Evolutionary conservation across 306 rosid species (phyloP).

Genomic region (Gleditsia sinensis): DNA sequence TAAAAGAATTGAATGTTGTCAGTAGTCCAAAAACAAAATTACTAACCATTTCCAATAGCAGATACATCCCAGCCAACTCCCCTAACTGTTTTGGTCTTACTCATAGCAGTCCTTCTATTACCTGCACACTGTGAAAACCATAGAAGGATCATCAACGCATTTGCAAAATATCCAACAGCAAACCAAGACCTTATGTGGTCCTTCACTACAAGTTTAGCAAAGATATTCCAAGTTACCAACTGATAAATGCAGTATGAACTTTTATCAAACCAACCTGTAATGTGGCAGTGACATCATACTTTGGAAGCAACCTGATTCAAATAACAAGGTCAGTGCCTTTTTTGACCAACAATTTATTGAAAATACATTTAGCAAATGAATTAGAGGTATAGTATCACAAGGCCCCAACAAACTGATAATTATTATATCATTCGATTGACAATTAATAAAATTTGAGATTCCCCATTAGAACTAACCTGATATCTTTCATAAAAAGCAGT

Average conservation of each 20-base stretch:
- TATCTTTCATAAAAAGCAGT: constrained; percentile 70
- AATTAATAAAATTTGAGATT: not conserved
- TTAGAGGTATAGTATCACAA: not conserved
- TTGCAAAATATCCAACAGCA: constrained; percentile 20
- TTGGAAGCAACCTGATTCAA: constrained; percentile 78
- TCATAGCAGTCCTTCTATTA: constrained; percentile 95
- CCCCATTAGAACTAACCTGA: constrained; percentile 55
- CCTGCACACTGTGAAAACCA: constrained; percentile 79
- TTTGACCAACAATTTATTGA: not conserved
- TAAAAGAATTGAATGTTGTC: not conserved
- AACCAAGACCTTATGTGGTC: not conserved
- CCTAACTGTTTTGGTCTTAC: constrained; percentile 72
- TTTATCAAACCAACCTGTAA: constrained; percentile 59
- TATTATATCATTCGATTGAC: not conserved
- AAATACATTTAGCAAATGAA: not conserved
- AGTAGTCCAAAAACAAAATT: constrained; percentile 4
- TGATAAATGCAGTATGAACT: not conserved
- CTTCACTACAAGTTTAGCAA: constrained; percentile 1
- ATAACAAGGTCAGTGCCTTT: constrained; percentile 28
- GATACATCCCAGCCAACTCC: constrained; percentile 98
- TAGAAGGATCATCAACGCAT: constrained; percentile 21
- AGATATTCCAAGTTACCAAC: too few relatives aligned
- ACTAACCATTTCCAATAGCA: constrained; percentile 91
- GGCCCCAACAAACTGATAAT: not conserved
- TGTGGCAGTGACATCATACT: constrained; percentile 78